phyloP scores from a whole-genome alignment of 2,329 filamentous ascomycete genomes.

The Nemania sp. region DNA sequence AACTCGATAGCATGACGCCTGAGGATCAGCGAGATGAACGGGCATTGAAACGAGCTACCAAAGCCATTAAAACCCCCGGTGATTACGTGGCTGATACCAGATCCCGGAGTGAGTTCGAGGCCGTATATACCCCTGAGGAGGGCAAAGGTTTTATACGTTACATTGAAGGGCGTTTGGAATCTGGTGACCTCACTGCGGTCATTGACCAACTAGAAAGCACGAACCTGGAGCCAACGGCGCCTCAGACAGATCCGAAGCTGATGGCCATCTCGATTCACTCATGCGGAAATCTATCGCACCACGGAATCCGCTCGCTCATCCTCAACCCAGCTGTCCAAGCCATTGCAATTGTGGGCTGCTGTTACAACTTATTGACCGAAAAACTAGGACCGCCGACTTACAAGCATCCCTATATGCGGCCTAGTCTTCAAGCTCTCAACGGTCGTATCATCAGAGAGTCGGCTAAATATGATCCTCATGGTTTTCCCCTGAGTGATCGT shows the following conservation, averaged over 20 bases:
- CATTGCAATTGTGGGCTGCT: constrained; percentile 96
- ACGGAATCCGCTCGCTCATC: constrained; percentile 83
- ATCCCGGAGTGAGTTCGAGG: constrained; percentile 54
- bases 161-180: constrained; percentile 73
- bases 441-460: constrained; percentile 72
- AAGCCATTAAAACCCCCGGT: constrained; percentile 39
- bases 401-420: constrained; percentile 78
- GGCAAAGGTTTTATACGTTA: constrained; percentile 77
- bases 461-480: constrained; percentile 79
- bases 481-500: constrained; percentile 86
- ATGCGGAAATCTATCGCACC: constrained; percentile 96
- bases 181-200: constrained; percentile 65
- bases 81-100: constrained; percentile 52
- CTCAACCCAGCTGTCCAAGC: constrained; percentile 83
- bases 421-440: constrained; percentile 67
- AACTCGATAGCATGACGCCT: constrained; percentile 50
- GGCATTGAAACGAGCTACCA: constrained; percentile 43
- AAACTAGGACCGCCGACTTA: constrained; percentile 83
- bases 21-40: constrained; percentile 49
- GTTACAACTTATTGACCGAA: constrained; percentile 95
- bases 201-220: constrained; percentile 39
- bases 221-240: constrained; percentile 24
- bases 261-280: constrained; percentile 97
- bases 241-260: constrained; percentile 54
- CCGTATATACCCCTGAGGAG: constrained; percentile 59